Evolutionary conservation across 108 stramenopile species (phyloP).

Genomic region (Skeletonema tropicum): DNA sequence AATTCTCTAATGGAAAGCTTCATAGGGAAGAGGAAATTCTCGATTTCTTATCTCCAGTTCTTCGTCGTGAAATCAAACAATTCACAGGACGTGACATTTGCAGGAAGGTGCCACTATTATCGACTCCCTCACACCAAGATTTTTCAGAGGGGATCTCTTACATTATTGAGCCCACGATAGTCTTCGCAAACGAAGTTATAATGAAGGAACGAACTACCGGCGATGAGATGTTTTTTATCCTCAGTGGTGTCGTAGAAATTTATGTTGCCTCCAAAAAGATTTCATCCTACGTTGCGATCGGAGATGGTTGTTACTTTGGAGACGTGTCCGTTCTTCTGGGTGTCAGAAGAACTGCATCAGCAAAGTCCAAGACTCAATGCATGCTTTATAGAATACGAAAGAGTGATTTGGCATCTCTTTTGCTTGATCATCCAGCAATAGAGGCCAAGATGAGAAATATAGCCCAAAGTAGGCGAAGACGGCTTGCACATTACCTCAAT

Average conservation of each 20-base stretch:
- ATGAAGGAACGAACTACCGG: slow-evolving; percentile 60
- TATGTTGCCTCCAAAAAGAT: slow-evolving; percentile 22
- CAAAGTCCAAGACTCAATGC: slow-evolving; percentile 60
- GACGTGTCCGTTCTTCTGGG: slow-evolving; percentile 56
- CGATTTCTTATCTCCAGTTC: slow-evolving; percentile 54
- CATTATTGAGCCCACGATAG: slow-evolving; percentile 54
- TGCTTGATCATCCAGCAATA: slow-evolving; percentile 56
- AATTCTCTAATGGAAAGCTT: slow-evolving; percentile 65
- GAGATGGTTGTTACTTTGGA: slow-evolving; percentile 71
- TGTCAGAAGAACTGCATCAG: slow-evolving; percentile 55
- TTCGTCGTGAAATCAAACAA: slow-evolving; percentile 59
- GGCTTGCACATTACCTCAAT: slow-evolving; percentile 47
- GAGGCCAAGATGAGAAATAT: slow-evolving; percentile 52
- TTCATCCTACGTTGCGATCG: slow-evolving; percentile 51
- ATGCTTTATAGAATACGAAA: slow-evolving; percentile 52
- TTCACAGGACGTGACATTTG: slow-evolving; percentile 60
- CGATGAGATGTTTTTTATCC: slow-evolving; percentile 68
- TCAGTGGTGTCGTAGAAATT: slow-evolving; percentile 61
- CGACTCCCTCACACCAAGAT: slow-evolving; percentile 27
- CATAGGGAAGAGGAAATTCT: slow-evolving; percentile 63
- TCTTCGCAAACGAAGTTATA: slow-evolving; percentile 62
- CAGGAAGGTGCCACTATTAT: slow-evolving; percentile 61
- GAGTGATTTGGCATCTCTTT: slow-evolving; percentile 25
- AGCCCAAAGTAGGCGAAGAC: slow-evolving; percentile 42
- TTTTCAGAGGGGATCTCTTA: slow-evolving; percentile 58